Base-by-base conservation (phyloP, 1,139 yeast genomes). In the Scheffersomyces illinoinensis region DNA sequence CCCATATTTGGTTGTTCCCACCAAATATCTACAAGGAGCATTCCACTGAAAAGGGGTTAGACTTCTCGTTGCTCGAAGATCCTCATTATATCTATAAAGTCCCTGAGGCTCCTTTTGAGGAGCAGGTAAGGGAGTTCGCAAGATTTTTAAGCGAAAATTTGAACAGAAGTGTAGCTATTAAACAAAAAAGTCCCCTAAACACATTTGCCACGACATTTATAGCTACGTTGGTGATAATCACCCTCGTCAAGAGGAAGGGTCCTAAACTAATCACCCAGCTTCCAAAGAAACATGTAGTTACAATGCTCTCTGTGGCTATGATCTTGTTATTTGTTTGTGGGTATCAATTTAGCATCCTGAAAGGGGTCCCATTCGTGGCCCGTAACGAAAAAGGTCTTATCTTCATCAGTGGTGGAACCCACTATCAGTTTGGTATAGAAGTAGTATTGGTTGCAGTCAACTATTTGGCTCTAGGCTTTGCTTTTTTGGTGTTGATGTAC, bases 381-480 rank as follows among this genome's bases (percentile, higher is more conserved):
- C 76, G 76, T 57, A 76, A 79, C 64, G 82, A 81, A 10, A 64
- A 79, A 1, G 83, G 85, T 6, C 71, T 85, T 49, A 79, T 88
- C 70, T 79, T 76, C 64, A 83, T 87, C 55, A 83, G 90, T 62
- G 91, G 91, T 6, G 91, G 90, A 1, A 71, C 74, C 7, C 84
- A 81, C 59, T 86, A 85, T 76, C 95, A 89, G 70, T 86, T 89
- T 71, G 95, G 95, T 0, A 72, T 84, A 4, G 96, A 90, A 69
- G 79, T 87, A 2, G 67, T 85, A 5, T 68, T 85, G 10, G 80
- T 89, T 3, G 83, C 85, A 0, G 69, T 70, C 3, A 74, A 79
- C 57, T 90, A 90, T 67, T 63, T 80, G 14, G 63, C 71, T 0
- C 74, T 88, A 65, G 83, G 82, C 4, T 57, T 71, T 0, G 59